A percentile compares a stretch with the other conserved stretches of the same genome.
These are phyloP conservation scores for Trifolium pratense DNA, from an alignment of 306 rosid genomes.

Conservation along the genomic window DNA sequence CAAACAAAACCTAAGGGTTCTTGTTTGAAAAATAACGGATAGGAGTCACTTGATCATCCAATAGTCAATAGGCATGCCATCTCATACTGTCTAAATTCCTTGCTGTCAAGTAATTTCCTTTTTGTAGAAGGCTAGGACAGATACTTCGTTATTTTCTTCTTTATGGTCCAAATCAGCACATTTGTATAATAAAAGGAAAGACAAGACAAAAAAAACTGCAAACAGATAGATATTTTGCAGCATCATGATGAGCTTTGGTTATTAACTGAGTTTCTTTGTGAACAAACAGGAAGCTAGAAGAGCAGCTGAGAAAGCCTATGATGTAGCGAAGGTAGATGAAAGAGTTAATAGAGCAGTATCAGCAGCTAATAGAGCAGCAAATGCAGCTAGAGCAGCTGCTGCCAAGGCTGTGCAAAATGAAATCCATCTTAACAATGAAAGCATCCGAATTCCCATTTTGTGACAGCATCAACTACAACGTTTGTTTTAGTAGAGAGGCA, in stretches of 20 bases:
- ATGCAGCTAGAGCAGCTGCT: conserved; percentile 97
- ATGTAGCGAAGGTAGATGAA: conserved; percentile 89
- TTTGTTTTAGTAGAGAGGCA: conserved; percentile 17
- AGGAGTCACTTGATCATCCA: neutral
- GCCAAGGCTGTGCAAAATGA: conserved; percentile 93
- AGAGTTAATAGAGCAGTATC: conserved; percentile 88
- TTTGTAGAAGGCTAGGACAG: neutral
- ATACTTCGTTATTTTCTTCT: conserved; percentile 9
- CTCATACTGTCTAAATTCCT: neutral
- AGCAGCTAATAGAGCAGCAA: conserved; percentile 93
- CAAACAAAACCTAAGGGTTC: neutral
- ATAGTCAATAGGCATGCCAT: neutral
- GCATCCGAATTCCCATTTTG: conserved; percentile 59
- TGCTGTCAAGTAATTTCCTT: conserved; percentile 6
- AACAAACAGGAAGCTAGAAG: conserved; percentile 86
- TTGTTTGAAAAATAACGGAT: neutral
- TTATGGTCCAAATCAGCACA: conserved; percentile 3
- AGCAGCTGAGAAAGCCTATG: conserved; percentile 85
- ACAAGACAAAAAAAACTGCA: neutral
- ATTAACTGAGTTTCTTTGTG: conserved; percentile 6
- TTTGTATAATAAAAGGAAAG: neutral
- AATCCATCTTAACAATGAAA: conserved; percentile 64
- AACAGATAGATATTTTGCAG: neutral
- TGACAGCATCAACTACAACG: conserved; percentile 48
- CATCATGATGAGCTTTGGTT: conserved; percentile 8